Percentiles rank a stretch among this genome's conserved stretches.
Evolutionary conservation across 2,329 filamentous ascomycete species (phyloP).

Genomic region (Aspergillus thermomutatus): DNA sequence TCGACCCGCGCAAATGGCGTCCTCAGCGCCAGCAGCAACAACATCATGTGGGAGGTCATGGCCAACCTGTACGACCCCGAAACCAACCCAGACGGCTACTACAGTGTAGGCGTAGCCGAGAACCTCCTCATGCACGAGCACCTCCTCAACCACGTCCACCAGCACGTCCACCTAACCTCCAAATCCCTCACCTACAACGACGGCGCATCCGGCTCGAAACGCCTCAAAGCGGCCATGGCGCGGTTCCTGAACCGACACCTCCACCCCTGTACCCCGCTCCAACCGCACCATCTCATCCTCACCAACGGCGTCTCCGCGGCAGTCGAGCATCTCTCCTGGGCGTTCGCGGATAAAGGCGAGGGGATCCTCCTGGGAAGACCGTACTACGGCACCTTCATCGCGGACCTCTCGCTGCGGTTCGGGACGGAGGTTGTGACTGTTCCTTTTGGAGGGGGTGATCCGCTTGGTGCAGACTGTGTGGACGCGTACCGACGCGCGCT

Average conservation of each 20-base stretch:
- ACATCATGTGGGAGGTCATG: conserved; percentile 45
- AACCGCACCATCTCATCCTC: conserved; percentile 26
- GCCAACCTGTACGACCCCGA: conserved; percentile 44
- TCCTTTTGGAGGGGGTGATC: conserved; percentile 44
- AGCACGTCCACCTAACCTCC: conserved; percentile 31
- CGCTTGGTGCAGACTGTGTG: conserved; percentile 41
- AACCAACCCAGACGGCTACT: conserved; percentile 39
- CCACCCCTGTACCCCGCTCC: conserved; percentile 23
- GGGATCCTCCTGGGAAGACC: conserved; percentile 35
- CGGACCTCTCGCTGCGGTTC: conserved; percentile 45
- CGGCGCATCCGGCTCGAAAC: conserved; percentile 27
- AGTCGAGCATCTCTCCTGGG: conserved; percentile 35
- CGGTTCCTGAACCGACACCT: conserved; percentile 33
- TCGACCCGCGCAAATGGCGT: conserved; percentile 14
- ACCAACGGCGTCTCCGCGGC: conserved; percentile 36
- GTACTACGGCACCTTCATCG: conserved; percentile 48
- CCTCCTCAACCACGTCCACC: conserved; percentile 43
- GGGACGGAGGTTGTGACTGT: conserved; percentile 44
- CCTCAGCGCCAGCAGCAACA: conserved; percentile 6
- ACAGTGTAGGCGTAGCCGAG: conserved; percentile 53
- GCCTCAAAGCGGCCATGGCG: conserved; percentile 25
- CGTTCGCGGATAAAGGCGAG: conserved; percentile 32
- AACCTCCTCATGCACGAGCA: conserved; percentile 51
- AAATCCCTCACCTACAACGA: conserved; percentile 39
- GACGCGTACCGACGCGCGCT: conserved; percentile 45